Conservation (phyloP, 495 filamentous ascomycete species). For the Penicillium riverlandense region DNA sequence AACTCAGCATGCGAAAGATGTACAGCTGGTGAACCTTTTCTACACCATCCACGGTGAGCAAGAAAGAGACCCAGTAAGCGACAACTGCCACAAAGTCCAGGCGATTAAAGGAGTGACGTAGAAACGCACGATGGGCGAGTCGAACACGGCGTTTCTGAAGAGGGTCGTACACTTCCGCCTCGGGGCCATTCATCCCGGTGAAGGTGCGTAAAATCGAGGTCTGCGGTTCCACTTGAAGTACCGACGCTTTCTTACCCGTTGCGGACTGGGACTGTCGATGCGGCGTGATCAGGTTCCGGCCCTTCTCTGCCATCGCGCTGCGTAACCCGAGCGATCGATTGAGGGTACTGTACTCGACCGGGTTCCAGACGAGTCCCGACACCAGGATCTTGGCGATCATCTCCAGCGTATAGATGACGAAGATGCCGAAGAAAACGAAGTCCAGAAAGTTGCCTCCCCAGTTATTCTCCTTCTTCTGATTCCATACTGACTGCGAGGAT, state of each 20-base stretch:
- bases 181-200: conserved; percentile 60
- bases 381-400: conserved; percentile 76
- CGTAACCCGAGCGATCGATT: conserved; percentile 63
- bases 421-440: conserved; percentile 73
- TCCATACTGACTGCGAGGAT: conserved; percentile 59
- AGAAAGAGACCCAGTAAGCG: conserved; percentile 88
- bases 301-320: conserved; percentile 67
- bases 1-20: conserved; percentile 94
- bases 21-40: conserved; percentile 67
- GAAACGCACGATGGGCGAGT: conserved; percentile 83
- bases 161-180: conserved; percentile 45
- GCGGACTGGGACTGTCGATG: conserved; percentile 55
- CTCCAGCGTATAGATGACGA: conserved; percentile 87
- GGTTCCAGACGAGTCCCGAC: conserved; percentile 85
- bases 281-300: conserved; percentile 68
- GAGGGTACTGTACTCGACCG: conserved; percentile 75
- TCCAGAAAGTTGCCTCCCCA: conserved; percentile 73
- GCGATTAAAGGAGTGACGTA: conserved; percentile 91
- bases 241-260: conserved; percentile 45
- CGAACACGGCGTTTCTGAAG: conserved; percentile 77
- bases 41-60: conserved; percentile 57
- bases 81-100: conserved; percentile 94
- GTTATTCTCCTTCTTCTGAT: conserved; percentile 31
- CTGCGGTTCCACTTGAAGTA: conserved; percentile 37
- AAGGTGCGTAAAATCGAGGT: conserved; percentile 77